Conservation (phyloP, 768 basidiomycete species). For the Leccinum arenicola region DNA sequence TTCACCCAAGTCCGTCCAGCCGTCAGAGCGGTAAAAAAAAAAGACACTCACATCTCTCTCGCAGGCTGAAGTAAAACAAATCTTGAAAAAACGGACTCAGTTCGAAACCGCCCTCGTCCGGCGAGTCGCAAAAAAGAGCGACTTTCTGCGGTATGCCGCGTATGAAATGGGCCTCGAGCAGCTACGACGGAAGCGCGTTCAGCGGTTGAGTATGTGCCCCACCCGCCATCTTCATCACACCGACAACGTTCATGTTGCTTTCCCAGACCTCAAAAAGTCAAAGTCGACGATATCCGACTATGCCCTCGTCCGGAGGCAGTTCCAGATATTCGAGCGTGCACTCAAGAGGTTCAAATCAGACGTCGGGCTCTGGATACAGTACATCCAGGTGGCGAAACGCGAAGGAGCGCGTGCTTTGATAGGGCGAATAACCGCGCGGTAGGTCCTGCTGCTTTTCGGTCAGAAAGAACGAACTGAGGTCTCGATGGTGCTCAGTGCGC, state of each 20-base stretch:
- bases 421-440: conserved; percentile 81
- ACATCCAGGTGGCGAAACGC: conserved; percentile 79
- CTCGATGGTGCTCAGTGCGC: conserved; percentile 48
- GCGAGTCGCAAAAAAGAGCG: conserved; percentile 78
- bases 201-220: conserved; percentile 59
- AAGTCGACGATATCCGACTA: conserved; percentile 76
- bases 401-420: conserved; percentile 79
- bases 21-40: neutral
- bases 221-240: neutral
- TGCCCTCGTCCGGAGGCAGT: conserved; percentile 78
- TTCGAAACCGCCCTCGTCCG: conserved; percentile 85
- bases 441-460: conserved; percentile 20
- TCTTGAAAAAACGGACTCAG: conserved; percentile 78
- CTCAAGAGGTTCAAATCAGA: conserved; percentile 87
- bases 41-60: conserved; percentile 3
- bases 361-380: conserved; percentile 84
- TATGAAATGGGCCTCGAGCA: conserved; percentile 90
- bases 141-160: conserved; percentile 87
- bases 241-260: neutral
- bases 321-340: conserved; percentile 89
- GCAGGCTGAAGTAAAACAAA: conserved; percentile 77
- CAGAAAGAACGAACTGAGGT: conserved; percentile 6
- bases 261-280: conserved; percentile 30
- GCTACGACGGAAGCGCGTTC: conserved; percentile 69
- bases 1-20: conserved; percentile 66